A percentile compares a stretch with the other conserved stretches of the same genome.
These are phyloP conservation scores for Camellia granthamiana DNA, from an alignment of 148 eudicot genomes.

Conservation along the genomic window DNA sequence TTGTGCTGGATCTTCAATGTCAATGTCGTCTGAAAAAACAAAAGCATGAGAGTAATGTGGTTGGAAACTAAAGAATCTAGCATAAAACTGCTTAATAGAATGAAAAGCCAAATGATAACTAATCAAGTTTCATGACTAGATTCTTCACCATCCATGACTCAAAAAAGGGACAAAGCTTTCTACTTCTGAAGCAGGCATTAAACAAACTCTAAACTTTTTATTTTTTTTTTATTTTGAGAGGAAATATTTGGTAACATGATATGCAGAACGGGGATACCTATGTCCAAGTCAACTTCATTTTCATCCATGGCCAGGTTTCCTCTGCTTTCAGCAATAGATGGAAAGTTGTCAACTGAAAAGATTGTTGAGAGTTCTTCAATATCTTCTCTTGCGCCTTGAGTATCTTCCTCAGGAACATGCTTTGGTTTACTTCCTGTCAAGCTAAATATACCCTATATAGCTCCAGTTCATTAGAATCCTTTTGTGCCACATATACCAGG, in stretches of 20 bases:
- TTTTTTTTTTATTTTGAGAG: neutral
- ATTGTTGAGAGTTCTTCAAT: slow-evolving; percentile 55
- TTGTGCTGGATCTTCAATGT: slow-evolving; percentile 66
- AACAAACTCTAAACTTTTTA: neutral
- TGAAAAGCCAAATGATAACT: neutral
- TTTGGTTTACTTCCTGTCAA: slow-evolving; percentile 50
- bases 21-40: slow-evolving; percentile 71
- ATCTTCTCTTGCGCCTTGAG: slow-evolving; percentile 42
- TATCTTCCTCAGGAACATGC: slow-evolving; percentile 40
- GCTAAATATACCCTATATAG: slow-evolving; percentile 77
- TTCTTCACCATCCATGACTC: slow-evolving; percentile 1
- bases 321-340: slow-evolving; percentile 38
- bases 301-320: slow-evolving; percentile 32
- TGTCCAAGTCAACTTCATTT: slow-evolving; percentile 58
- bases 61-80: neutral
- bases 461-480: neutral
- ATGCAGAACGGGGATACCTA: slow-evolving; percentile 45
- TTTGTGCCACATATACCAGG: neutral
- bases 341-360: slow-evolving; percentile 68
- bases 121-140: neutral
- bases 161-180: neutral
- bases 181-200: slow-evolving; percentile 12
- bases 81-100: neutral
- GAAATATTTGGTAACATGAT: neutral
- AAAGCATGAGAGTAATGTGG: neutral